Evolutionary conservation across 148 eudicot genomes (phyloP).

Genomic region (Chenopodium album): DNA sequence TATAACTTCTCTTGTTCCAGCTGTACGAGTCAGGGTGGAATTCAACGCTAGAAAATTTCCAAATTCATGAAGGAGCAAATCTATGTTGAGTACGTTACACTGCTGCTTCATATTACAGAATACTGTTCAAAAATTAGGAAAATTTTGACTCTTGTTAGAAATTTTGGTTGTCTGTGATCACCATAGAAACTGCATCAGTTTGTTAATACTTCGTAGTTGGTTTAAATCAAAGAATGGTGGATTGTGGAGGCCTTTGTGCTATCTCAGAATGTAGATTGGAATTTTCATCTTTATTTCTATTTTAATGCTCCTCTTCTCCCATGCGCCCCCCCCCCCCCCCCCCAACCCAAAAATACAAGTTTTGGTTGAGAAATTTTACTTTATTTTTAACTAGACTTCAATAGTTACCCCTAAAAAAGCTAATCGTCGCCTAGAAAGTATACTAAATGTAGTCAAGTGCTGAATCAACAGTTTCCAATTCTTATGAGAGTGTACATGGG

Average conservation of each 20-base stretch:
- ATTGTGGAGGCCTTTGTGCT: background rate
- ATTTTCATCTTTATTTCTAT: background rate
- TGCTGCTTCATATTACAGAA: background rate
- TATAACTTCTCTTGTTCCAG: conserved; percentile 2
- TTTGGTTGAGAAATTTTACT: background rate
- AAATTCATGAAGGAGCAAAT: conserved; percentile 1
- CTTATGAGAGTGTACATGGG: background rate
- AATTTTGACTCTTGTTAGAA: background rate
- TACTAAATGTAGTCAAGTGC: background rate
- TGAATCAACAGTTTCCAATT: background rate
- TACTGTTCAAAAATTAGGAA: background rate
- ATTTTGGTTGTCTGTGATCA: background rate
- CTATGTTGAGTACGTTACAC: conserved; percentile 23
- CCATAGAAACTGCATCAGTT: background rate
- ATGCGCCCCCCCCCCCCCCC: background rate
- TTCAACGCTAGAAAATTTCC: background rate
- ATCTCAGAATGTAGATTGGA: background rate
- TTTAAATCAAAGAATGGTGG: background rate
- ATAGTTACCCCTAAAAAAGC: background rate
- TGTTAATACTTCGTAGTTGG: background rate
- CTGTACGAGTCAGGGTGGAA: background rate
- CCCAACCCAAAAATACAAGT: background rate
- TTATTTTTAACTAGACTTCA: background rate
- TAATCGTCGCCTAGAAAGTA: background rate
- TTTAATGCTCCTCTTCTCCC: no score